Evolutionary conservation across 108 stramenopile genomes (phyloP), one percentile per base, ranked within the genome.

Genomic region (Chaetoceros tenuissimus): DNA sequence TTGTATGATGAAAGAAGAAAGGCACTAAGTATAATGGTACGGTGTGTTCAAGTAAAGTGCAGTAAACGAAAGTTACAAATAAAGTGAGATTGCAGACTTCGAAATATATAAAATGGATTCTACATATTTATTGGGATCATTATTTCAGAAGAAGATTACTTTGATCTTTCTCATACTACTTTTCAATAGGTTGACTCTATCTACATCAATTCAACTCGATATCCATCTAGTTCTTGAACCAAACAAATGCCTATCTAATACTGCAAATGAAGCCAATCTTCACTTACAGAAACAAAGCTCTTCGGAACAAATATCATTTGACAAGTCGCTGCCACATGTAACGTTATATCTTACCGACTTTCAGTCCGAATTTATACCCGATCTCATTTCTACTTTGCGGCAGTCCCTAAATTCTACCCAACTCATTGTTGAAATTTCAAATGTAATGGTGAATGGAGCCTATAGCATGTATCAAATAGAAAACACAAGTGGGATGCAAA

Each of bases 271-370:
- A 13, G 34, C 34, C 5, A 40, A 40, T 40, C 8, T 10, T 40
- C 10, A 51, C 5, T 16, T 51, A 8, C 16, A 10, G 49, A 5
- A 51, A 51, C 23, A 51, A 51, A 51, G 16, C 10, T 16, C 25
- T 5, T 24, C 24, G 8, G 49, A 26, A 25, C 10, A 16, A 5
- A 51, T 24, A 51, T 51, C 23, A 5, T 51, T 26, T 51, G 8
- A 24, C 49, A 26, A 51, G 49, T 5, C 49, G 16, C 49, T 24
- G 24, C 24, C 49, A 24, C 72, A 73, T 44, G 31, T 77, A 18
- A 72, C 75, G 17, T 46, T 77, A 7, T 77, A 59, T 47, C 31
- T 73, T 20, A 47, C 70, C 1, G 75, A 77, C 50, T 77, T 77
- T 53, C 25, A 3, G 13, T 16, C 13, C 25, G 25, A 53, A 26